Base-by-base conservation (phyloP, 495 filamentous ascomycete genomes). In the Glonium stellatum region DNA sequence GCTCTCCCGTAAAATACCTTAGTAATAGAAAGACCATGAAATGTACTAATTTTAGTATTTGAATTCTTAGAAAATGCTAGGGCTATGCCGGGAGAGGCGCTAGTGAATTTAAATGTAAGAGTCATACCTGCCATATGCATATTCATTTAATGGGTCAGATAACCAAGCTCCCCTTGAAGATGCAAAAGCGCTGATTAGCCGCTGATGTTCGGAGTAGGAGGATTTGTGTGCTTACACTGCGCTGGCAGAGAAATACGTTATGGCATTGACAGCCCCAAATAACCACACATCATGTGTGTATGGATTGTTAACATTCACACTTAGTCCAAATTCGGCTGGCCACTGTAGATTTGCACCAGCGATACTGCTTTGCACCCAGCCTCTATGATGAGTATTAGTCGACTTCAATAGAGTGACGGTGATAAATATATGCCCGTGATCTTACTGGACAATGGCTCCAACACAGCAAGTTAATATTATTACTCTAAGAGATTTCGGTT, bases 131-230 rank as follows among this genome's bases (percentile, higher is more conserved):
- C 65, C 65, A 18, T 23, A 22, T n/a, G 65, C n/a, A 36, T 67
- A 50, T 48, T 65, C 62, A 13, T 67, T 65, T 18, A 67, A 39
- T 15, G 65, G 65, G 51, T 67, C 65, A 27, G 63, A 67, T 23
- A 59, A 36, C 25, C 59, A 61, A 21, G 53, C 57, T 35, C 65
- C 63, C 23, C 27, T 31, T 31, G 2, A 31, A 31, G 27, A 31
- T 3, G 2, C 27, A 31, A 31, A 6, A 31, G 27, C 6, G 27
- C 27, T 31, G 6, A 31, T 31, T 31, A 31, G 27, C 27, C 6
- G 6, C 27, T 31, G 6, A 6, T 31, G 6, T 6, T 6, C 27
- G 27, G 27, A 31, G 27, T 31, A n/a, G 27, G 27, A 31, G 27
- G 27, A 31, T 6, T 31, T 31, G 6, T 3, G 27, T 31, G 27